A percentile compares a stretch with the other conserved stretches of the same genome.
phyloP scores from a whole-genome alignment of 2,329 filamentous ascomycete genomes.

The Trichoderma harzianum region DNA sequence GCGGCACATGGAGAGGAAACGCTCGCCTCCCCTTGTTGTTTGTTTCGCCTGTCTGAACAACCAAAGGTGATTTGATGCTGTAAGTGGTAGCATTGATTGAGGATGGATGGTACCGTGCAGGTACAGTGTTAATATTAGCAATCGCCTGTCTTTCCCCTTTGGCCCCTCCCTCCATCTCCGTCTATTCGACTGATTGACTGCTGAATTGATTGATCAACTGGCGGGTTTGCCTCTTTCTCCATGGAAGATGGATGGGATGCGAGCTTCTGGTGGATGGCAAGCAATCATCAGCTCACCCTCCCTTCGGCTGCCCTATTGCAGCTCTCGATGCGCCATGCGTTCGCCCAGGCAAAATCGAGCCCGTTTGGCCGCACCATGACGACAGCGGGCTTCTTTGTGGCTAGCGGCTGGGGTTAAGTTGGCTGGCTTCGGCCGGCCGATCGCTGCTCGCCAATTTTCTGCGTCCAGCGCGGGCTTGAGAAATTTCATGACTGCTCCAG shows the following conservation, averaged over 20 bases:
- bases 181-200: not conserved
- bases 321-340: not conserved
- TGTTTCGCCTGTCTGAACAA: not conserved
- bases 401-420: not conserved
- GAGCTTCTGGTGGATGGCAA: not conserved
- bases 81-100: not conserved
- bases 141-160: not conserved
- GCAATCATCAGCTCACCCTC: constrained; percentile 13
- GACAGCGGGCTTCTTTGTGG: not conserved
- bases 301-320: constrained; percentile 3
- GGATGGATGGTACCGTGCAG: not conserved
- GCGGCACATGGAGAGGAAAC: constrained; percentile 3
- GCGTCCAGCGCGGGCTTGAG: constrained; percentile 4
- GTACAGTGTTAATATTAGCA: not conserved
- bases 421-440: not conserved
- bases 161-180: not conserved
- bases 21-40: not conserved
- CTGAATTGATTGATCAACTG: not conserved
- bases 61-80: not conserved
- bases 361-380: constrained; percentile 10
- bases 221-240: not conserved
- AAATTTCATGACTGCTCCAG: too few species aligned
- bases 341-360: not conserved
- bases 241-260: not conserved
- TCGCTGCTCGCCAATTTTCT: not conserved